These are phyloP conservation scores for Bathelium albidoporum DNA, from an alignment of 495 filamentous ascomycete species.

Conservation along the genomic window DNA sequence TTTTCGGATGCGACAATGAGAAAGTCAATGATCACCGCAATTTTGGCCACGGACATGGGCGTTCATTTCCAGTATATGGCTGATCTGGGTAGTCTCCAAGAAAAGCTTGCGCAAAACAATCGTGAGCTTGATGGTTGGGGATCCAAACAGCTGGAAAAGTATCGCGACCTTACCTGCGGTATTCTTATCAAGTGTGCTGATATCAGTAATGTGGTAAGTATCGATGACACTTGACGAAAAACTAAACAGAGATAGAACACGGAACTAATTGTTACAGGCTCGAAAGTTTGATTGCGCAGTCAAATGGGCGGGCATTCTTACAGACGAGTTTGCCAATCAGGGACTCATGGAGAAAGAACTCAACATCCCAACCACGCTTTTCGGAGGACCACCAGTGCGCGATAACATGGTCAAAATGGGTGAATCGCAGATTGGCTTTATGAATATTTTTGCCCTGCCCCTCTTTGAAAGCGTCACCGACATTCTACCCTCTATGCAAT, in stretches of 20 bases:
- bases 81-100: constrained; percentile 63
- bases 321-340: constrained; percentile 89
- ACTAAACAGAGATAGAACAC: no score
- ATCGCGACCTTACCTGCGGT: constrained; percentile 70
- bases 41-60: constrained; percentile 94
- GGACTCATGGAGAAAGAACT: constrained; percentile 84
- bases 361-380: constrained; percentile 73
- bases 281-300: constrained; percentile 71
- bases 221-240: constrained; percentile 21
- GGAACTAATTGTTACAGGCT: constrained; percentile 45
- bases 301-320: constrained; percentile 80
- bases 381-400: constrained; percentile 70
- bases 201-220: constrained; percentile 86
- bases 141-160: constrained; percentile 55
- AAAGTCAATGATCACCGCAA: constrained; percentile 86
- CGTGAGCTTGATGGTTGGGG: constrained; percentile 57
- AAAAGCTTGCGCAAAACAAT: constrained; percentile 55
- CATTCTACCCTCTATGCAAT: constrained; percentile 71
- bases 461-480: constrained; percentile 79
- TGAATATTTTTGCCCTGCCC: constrained; percentile 87
- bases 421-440: constrained; percentile 84
- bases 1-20: constrained; percentile 68
- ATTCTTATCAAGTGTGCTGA: constrained; percentile 96
- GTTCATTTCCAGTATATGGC: constrained; percentile 94
- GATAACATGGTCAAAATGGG: constrained; percentile 74